Evolutionary conservation across 2,329 filamentous ascomycete genomes (phyloP).

Genomic region (Verticillium isaacii): DNA sequence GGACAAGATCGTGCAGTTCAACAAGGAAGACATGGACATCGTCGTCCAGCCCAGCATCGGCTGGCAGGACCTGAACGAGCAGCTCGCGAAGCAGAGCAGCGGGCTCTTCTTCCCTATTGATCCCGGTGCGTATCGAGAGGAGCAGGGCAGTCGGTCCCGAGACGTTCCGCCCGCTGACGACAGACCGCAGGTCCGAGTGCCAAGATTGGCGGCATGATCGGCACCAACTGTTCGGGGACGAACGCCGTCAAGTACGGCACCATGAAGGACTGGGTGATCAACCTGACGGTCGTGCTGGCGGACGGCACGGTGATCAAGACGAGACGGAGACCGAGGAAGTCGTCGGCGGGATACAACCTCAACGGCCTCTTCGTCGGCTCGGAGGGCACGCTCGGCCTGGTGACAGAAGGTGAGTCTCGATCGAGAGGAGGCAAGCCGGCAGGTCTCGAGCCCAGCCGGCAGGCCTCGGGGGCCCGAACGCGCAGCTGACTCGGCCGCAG

Average conservation of each 20-base stretch:
- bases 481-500: conserved; percentile 19
- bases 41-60: conserved; percentile 86
- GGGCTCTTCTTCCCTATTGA: conserved; percentile 91
- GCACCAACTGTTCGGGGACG: conserved; percentile 73
- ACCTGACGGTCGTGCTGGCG: conserved; percentile 73
- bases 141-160: neutral
- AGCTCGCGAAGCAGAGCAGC: conserved; percentile 54
- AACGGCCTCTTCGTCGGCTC: conserved; percentile 76
- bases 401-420: conserved; percentile 53
- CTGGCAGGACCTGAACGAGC: conserved; percentile 86
- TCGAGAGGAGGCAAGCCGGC: neutral
- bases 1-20: conserved; percentile 74
- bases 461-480: neutral
- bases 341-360: conserved; percentile 78
- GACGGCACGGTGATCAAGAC: conserved; percentile 80
- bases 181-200: conserved; percentile 46
- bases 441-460: no score
- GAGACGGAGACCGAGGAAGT: conserved; percentile 70
- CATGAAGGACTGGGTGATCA: conserved; percentile 86
- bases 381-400: conserved; percentile 75
- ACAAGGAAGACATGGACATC: conserved; percentile 86
- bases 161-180: neutral
- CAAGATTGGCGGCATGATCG: conserved; percentile 79
- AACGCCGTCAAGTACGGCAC: conserved; percentile 79
- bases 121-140: conserved; percentile 51